Conservation (phyloP, 257 asterid species). For the Echites panduratus region DNA sequence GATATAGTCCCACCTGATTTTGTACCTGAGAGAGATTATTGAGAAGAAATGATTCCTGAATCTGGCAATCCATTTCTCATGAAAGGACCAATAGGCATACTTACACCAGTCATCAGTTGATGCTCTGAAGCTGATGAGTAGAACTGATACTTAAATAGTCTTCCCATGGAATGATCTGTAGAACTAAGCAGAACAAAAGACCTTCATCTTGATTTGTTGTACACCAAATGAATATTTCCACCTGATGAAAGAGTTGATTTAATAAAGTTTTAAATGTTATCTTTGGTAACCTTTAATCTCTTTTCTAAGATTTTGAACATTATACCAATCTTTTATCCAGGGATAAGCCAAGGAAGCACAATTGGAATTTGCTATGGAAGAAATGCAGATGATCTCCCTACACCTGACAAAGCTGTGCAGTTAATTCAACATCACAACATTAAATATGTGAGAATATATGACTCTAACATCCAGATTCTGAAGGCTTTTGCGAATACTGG, state of each 20-base stretch:
- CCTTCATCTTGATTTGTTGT: neutral
- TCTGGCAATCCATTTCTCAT: neutral
- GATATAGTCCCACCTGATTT: neutral
- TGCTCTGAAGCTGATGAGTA: neutral
- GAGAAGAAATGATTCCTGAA: neutral
- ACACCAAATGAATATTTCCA: neutral
- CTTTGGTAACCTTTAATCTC: neutral
- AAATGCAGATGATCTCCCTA: conserved; percentile 93
- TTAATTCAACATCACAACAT: conserved; percentile 74
- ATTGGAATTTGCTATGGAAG: conserved; percentile 93
- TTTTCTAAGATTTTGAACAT: neutral
- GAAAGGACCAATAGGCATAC: neutral
- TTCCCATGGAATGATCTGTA: neutral
- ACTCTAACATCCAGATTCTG: conserved; percentile 82
- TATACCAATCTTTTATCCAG: conserved; percentile 25
- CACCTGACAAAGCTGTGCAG: conserved; percentile 90
- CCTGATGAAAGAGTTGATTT: neutral
- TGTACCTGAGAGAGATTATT: neutral
- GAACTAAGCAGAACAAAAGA: neutral
- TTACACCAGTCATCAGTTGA: neutral
- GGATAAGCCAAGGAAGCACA: conserved; percentile 53
- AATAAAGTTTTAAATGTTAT: neutral
- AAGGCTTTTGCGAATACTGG: conserved; percentile 91
- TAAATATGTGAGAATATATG: conserved; percentile 69
- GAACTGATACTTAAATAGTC: neutral